Base-by-base conservation (phyloP, 495 filamentous ascomycete genomes). In the Hypoxylon lenormandii region DNA sequence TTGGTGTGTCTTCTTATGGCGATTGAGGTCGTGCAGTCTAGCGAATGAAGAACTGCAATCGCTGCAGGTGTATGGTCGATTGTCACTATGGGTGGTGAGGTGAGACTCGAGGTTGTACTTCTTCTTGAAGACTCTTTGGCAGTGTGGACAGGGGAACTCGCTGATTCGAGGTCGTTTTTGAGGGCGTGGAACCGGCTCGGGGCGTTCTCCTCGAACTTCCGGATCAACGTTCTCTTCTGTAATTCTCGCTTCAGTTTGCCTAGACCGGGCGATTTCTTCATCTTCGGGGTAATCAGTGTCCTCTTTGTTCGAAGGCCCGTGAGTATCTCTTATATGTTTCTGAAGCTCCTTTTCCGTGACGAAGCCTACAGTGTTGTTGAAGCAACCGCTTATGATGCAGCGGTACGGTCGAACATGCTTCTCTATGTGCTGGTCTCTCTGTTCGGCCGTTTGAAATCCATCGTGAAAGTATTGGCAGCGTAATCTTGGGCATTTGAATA, bases 61-160 rank as follows among this genome's bases (percentile, higher is more conserved):
- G 75, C 15, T 76, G 74, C 81, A 84, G 7, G 77, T 72, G 65
- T 79, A 80, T 0, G 79, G 77, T n/a, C 80, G 76, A 55, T 80
- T 75, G 59, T 80, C 78, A 18, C 74, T 79, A 66, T 83, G 81
- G 3, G 78, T 82, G 38, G 74, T 77, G 8, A 81, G 63, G 66
- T 83, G 80, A 5, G 76, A 78, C 23, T 78, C 74, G 8, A 84
- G 79, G 70, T 83, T 84, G 74, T 81, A 80, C n/a, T 80, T 80
- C 51, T 78, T 75, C 7, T 80, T 81, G 72, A 82, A 84, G 18
- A 76, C 74, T 65, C 81, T 84, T 21, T 77, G 74, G 67, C 80
- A 82, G 22, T 78, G 61, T 26, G 38, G 73, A 66, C 80, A 82
- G 26, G 78, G 76, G 72, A 81, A 83, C 0, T 11, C 46, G 4